phyloP scores from a whole-genome alignment of 2,329 filamentous ascomycete species.

The Xylaria polymorpha region DNA sequence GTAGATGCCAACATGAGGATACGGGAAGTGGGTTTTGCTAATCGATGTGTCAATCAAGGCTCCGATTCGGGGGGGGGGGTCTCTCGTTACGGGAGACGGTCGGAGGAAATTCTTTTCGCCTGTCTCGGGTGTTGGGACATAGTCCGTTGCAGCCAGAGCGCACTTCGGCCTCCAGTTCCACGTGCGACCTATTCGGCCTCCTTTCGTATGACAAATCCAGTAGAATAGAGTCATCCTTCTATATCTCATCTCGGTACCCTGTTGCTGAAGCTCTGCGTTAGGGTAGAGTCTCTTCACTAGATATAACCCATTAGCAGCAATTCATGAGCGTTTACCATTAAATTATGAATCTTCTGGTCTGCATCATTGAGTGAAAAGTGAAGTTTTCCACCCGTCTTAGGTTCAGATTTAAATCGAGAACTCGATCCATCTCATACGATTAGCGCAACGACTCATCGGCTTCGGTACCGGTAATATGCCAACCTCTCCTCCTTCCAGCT shows the following conservation, averaged over 20 bases:
- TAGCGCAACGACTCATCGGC: not conserved
- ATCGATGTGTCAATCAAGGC: constrained; percentile 27
- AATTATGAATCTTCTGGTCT: constrained; percentile 8
- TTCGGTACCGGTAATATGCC: constrained; percentile 35
- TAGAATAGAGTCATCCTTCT: constrained; percentile 8
- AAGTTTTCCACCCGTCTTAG: constrained; percentile 9
- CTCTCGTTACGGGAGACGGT: not conserved
- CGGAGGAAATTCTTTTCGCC: constrained; percentile 31
- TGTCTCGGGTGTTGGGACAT: constrained; percentile 18
- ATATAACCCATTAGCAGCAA: constrained; percentile 21
- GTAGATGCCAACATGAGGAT: constrained; percentile 22
- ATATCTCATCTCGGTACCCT: not conserved
- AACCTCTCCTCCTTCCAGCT: constrained; percentile 38
- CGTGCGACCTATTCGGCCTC: not conserved
- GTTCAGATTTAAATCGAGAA: not conserved
- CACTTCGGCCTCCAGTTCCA: constrained; percentile 11
- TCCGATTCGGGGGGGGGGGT: constrained; percentile 25
- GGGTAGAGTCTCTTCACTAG: constrained; percentile 10
- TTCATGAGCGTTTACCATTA: constrained; percentile 22
- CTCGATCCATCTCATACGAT: too few species aligned
- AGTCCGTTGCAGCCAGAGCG: constrained; percentile 6
- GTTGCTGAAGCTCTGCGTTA: not conserved
- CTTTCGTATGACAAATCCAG: not conserved
- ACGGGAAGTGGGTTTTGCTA: constrained; percentile 31
- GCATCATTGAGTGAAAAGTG: constrained; percentile 25